Conservation (phyloP, 202 grass and related monocot genomes). For the Cymbopogon flexuosus region DNA sequence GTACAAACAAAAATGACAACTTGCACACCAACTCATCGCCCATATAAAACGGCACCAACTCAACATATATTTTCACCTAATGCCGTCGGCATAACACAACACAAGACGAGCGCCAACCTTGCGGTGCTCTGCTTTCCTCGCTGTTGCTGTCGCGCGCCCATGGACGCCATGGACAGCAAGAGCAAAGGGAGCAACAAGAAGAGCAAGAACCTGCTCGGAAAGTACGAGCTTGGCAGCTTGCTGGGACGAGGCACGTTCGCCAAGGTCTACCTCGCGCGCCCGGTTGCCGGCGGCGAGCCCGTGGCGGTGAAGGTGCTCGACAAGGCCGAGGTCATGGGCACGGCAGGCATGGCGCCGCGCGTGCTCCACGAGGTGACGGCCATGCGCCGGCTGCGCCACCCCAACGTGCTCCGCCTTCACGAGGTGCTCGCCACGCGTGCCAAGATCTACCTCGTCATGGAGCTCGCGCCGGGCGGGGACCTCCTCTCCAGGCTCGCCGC, state of each 20-base stretch:
- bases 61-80: slow-evolving; percentile 11
- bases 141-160: slow-evolving; percentile 14
- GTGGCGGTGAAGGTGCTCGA: slow-evolving; percentile 81
- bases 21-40: slow-evolving; percentile 15
- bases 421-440: too few relatives aligned
- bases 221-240: slow-evolving; percentile 61
- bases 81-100: neutral
- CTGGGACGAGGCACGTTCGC: slow-evolving; percentile 83
- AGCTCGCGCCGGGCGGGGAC: too few relatives aligned
- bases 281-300: slow-evolving; percentile 38
- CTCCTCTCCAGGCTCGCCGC: too few relatives aligned
- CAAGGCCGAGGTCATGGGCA: slow-evolving; percentile 43
- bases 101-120: neutral
- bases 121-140: slow-evolving; percentile 12
- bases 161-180: slow-evolving; percentile 7
- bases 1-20: neutral
- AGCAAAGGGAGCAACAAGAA: slow-evolving; percentile 11
- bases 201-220: slow-evolving; percentile 46
- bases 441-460: too few relatives aligned
- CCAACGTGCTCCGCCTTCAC: too few relatives aligned
- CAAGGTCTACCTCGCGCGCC: slow-evolving; percentile 70
- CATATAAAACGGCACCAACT: slow-evolving; percentile 28
- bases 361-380: slow-evolving; percentile 30
- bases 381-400: too few relatives aligned
- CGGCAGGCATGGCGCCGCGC: neutral